These are phyloP conservation scores for Suhomyces bolitotheri DNA, from an alignment of 1,139 yeast genomes.

Conservation along the genomic window DNA sequence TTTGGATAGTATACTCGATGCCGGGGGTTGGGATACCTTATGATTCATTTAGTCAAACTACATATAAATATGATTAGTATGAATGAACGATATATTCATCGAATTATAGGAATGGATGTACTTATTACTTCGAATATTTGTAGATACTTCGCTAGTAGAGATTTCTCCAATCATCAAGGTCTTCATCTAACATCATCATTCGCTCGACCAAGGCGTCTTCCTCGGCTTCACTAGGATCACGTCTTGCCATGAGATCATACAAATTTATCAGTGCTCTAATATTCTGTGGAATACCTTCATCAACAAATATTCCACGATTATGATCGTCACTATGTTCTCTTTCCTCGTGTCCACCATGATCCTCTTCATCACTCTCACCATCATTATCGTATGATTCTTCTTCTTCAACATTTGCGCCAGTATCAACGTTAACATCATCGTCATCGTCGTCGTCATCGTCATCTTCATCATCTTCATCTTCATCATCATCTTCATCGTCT, in stretches of 20 bases:
- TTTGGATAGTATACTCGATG: slow-evolving; percentile 74
- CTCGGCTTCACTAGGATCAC: no score
- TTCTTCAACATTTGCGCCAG: background rate
- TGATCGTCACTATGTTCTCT: no score
- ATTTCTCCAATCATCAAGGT: background rate
- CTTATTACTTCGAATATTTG: no score
- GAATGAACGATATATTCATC: background rate
- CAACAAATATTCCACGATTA: no score
- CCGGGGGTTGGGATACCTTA: slow-evolving; percentile 96
- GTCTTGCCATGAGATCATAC: no score
- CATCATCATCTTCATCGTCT: slow-evolving; percentile 7
- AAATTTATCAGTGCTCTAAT: no score
- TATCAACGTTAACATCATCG: background rate
- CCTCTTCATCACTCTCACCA: background rate
- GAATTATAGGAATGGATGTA: no score
- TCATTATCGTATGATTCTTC: background rate
- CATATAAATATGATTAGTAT: background rate
- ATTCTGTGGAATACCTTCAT: no score
- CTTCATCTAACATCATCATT: no score
- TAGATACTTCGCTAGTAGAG: no score
- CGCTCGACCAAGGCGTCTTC: no score
- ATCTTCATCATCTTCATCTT: slow-evolving; percentile 5
- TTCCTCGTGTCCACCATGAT: no score
- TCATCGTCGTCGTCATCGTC: slow-evolving; percentile 4
- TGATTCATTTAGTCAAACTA: slow-evolving; percentile 34